A percentile compares a stretch with the other conserved stretches of the same genome.
These are phyloP conservation scores for Immersiporthe knoxdaviesiana DNA, from an alignment of 2,329 filamentous ascomycete species.

Conservation along the genomic window DNA sequence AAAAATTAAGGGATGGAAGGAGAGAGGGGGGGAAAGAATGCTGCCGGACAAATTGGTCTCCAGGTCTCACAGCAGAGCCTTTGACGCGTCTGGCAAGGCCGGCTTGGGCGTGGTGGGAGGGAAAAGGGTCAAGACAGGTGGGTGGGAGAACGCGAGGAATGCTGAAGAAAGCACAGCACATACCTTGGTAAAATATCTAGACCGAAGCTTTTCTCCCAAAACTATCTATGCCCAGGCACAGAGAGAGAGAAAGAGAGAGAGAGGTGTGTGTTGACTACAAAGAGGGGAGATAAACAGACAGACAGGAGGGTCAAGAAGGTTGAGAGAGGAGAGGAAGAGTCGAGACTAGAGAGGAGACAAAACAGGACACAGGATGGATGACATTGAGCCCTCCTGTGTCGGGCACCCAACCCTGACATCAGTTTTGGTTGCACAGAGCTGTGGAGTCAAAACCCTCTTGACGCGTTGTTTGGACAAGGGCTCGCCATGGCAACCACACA, in stretches of 20 bases:
- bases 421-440: not conserved
- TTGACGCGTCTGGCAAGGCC: not conserved
- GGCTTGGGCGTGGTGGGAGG: not conserved
- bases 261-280: not conserved
- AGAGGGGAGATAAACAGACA: not conserved
- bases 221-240: not conserved
- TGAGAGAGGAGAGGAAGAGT: not conserved
- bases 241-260: too few species aligned
- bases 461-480: constrained; percentile 19
- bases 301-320: constrained; percentile 1
- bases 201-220: not conserved
- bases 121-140: not conserved
- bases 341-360: not conserved
- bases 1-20: too few species aligned
- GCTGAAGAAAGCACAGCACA: not conserved
- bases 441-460: not conserved
- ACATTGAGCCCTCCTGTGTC: not conserved
- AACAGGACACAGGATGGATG: not conserved
- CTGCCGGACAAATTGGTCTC: not conserved
- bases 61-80: not conserved
- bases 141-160: constrained; percentile 2
- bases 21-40: not conserved
- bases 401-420: constrained; percentile 2
- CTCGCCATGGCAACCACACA: constrained; percentile 19
- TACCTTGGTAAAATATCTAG: not conserved